Evolutionary conservation across 148 eudicot species (phyloP).

Genomic region (Cornus florida): DNA sequence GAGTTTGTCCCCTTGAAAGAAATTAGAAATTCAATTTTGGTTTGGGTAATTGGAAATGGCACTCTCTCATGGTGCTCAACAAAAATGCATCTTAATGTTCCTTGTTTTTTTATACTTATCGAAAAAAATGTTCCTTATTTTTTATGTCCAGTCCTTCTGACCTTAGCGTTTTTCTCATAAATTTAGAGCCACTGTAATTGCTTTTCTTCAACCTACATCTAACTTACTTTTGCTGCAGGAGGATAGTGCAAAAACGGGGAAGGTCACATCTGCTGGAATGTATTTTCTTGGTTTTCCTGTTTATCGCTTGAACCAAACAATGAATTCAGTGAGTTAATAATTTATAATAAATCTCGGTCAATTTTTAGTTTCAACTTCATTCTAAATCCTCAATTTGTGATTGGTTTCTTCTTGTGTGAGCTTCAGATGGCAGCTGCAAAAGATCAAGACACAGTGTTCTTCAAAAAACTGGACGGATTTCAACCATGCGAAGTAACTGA

Average conservation of each 20-base stretch:
- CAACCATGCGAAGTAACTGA: constrained; percentile 90
- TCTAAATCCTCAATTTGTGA: not conserved
- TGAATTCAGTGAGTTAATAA: constrained; percentile 56
- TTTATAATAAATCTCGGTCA: not conserved
- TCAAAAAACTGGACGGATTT: constrained; percentile 89
- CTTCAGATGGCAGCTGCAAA: constrained; percentile 70
- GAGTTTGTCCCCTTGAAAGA: not conserved
- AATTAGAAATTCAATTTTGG: not conserved
- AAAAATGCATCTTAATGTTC: not conserved
- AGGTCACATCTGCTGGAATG: constrained; percentile 92
- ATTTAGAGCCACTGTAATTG: not conserved
- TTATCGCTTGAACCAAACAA: constrained; percentile 65
- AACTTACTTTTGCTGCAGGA: constrained; percentile 49
- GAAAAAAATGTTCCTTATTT: not conserved
- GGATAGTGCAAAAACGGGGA: constrained; percentile 82
- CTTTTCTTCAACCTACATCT: constrained; percentile 2
- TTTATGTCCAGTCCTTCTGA: not conserved
- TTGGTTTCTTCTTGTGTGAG: constrained; percentile 13
- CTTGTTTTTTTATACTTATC: too few relatives aligned
- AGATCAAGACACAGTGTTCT: constrained; percentile 91
- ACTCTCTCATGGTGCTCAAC: not conserved
- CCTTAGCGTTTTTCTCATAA: not conserved
- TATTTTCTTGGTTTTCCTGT: constrained; percentile 97
- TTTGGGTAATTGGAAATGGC: not conserved
- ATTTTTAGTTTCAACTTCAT: not conserved